Conservation (phyloP, 2,329 filamentous ascomycete genomes). For the Aspergillus phoenicis region DNA sequence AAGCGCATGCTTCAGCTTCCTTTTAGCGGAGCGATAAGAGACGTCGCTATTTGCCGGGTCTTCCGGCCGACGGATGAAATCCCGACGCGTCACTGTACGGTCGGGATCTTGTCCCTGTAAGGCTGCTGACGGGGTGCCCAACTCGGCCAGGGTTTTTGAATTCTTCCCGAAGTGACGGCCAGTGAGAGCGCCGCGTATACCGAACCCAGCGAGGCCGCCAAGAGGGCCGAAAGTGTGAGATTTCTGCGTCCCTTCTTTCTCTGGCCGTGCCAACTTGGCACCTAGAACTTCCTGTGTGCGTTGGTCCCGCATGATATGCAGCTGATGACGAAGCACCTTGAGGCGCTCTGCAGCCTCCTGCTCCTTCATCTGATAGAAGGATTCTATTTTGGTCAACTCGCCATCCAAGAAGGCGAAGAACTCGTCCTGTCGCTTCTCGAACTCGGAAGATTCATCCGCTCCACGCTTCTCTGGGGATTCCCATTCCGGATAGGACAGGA, state of each 20-base stretch:
- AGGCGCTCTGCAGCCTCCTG: constrained; percentile 77
- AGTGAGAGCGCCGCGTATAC: constrained; percentile 46
- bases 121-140: constrained; percentile 43
- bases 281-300: constrained; percentile 71
- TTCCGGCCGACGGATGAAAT: constrained; percentile 52
- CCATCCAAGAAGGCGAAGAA: constrained; percentile 84
- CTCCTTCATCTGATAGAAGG: constrained; percentile 87
- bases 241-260: constrained; percentile 23
- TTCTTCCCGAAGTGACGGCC: constrained; percentile 58
- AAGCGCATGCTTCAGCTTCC: constrained; percentile 85
- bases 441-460: constrained; percentile 57
- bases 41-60: constrained; percentile 59
- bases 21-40: constrained; percentile 82
- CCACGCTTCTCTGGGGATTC: constrained; percentile 50
- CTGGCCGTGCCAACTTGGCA: constrained; percentile 23
- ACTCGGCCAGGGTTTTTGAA: constrained; percentile 52
- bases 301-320: constrained; percentile 89
- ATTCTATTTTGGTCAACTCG: constrained; percentile 88
- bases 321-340: constrained; percentile 72
- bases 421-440: constrained; percentile 75
- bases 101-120: constrained; percentile 34
- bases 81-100: constrained; percentile 41
- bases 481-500: constrained; percentile 41
- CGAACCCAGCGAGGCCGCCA: constrained; percentile 27
- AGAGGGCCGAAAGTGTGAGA: constrained; percentile 30